Evolutionary conservation across 176 grass and related monocot species (phyloP).

Genomic region (Cymbopogon citratus): DNA sequence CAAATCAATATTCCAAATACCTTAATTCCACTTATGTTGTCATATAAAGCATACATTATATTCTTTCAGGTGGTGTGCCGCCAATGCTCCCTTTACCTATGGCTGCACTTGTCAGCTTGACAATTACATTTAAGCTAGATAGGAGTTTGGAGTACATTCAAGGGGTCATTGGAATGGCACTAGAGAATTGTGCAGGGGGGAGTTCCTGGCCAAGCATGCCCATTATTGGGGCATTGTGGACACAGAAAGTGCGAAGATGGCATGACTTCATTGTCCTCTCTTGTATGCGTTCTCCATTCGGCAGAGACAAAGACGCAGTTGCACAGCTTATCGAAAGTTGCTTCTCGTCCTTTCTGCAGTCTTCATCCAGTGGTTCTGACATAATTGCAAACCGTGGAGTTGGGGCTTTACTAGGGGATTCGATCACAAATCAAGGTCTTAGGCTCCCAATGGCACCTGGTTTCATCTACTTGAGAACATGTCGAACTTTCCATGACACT

Average conservation of each 20-base stretch:
- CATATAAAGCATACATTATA: slow-evolving; percentile 5
- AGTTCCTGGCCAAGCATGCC: slow-evolving; percentile 97
- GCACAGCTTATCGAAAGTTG: slow-evolving; percentile 74
- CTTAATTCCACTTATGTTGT: slow-evolving; percentile 1
- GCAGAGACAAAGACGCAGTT: slow-evolving; percentile 76
- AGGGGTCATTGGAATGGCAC: slow-evolving; percentile 64
- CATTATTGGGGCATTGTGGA: slow-evolving; percentile 90
- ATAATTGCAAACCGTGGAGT: slow-evolving; percentile 61
- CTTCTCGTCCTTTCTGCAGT: slow-evolving; percentile 77
- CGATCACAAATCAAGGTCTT: slow-evolving; percentile 63
- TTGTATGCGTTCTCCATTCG: slow-evolving; percentile 76
- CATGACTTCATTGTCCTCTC: slow-evolving; percentile 87
- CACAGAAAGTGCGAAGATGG: slow-evolving; percentile 89
- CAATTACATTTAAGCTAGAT: slow-evolving; percentile 97
- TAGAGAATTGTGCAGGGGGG: slow-evolving; percentile 82
- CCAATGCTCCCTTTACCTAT: slow-evolving; percentile 97
- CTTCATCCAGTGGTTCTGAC: slow-evolving; percentile 38
- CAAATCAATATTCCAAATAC: neutral
- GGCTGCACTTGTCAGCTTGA: slow-evolving; percentile 92
- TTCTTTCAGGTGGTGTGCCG: slow-evolving; percentile 68
- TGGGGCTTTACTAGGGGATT: slow-evolving; percentile 62
- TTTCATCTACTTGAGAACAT: slow-evolving; percentile 79
- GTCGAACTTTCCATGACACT: slow-evolving; percentile 73
- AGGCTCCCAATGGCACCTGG: slow-evolving; percentile 61
- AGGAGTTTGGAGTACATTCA: slow-evolving; percentile 70